These are phyloP conservation scores for Syzygium syzygioides DNA, from an alignment of 441 rosid genomes.

Conservation along the genomic window DNA sequence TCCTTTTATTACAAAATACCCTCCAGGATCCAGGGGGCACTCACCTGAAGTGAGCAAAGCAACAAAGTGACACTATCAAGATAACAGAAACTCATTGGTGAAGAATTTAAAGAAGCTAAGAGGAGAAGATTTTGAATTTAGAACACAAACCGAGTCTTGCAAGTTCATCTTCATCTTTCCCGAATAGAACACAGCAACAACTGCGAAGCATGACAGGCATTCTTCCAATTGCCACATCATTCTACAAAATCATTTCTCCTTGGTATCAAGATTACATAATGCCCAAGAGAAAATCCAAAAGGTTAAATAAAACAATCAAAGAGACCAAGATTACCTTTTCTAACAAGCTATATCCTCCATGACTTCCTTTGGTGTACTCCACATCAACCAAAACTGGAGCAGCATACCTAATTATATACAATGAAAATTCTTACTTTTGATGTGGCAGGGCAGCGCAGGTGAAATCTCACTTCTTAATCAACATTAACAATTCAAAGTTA, in stretches of 20 bases:
- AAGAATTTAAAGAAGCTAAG: background rate
- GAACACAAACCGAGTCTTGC: slow-evolving; percentile 65
- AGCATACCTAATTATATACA: slow-evolving; percentile 52
- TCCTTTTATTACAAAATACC: slow-evolving; percentile 89
- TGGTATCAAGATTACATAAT: background rate
- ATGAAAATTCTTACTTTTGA: background rate
- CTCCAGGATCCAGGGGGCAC: slow-evolving; percentile 97
- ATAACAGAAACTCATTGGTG: background rate
- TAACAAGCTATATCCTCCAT: slow-evolving; percentile 25
- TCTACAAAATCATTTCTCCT: slow-evolving; percentile 33
- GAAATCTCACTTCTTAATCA: background rate
- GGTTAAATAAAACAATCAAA: background rate
- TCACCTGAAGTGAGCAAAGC: slow-evolving; percentile 52
- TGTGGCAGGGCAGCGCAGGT: background rate
- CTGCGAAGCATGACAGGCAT: slow-evolving; percentile 95
- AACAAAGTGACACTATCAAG: slow-evolving; percentile 4
- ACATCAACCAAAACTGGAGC: slow-evolving; percentile 79
- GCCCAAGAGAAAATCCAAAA: background rate
- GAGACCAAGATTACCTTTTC: background rate
- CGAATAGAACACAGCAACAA: slow-evolving; percentile 60
- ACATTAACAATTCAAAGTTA: background rate
- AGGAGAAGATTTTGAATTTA: slow-evolving; percentile 6
- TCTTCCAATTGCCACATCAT: slow-evolving; percentile 62
- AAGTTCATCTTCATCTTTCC: slow-evolving; percentile 94
- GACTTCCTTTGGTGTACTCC: slow-evolving; percentile 62